Percentiles rank a stretch among this genome's conserved stretches.
Evolutionary conservation across 345 rosid genomes (phyloP).

Genomic region (Euphorbia tirucalli): DNA sequence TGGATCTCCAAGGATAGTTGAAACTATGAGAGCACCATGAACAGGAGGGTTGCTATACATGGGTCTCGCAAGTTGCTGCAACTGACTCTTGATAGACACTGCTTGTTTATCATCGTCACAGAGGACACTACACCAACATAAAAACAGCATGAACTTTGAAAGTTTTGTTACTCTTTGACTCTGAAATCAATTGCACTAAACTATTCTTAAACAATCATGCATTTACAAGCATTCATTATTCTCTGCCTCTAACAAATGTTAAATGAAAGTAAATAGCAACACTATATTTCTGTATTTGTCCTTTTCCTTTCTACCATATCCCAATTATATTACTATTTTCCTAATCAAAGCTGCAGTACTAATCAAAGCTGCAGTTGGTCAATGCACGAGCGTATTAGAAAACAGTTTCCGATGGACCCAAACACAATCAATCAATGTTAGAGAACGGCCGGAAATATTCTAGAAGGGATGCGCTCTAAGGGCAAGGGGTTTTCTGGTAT

Average conservation of each 20-base stretch:
- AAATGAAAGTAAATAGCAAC: background rate
- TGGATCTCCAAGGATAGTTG: conserved; percentile 73
- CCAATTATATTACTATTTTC: background rate
- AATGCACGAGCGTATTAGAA: background rate
- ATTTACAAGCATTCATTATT: background rate
- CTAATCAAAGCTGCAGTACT: no score
- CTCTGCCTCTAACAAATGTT: background rate
- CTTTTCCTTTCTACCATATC: background rate
- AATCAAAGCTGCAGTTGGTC: background rate
- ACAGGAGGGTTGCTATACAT: conserved; percentile 98
- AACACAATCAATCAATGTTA: no score
- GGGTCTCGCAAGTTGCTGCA: conserved; percentile 97
- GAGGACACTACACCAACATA: conserved; percentile 55
- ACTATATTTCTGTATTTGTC: background rate
- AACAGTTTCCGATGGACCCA: no score
- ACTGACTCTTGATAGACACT: conserved; percentile 77
- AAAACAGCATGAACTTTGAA: background rate
- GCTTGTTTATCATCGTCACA: conserved; percentile 88
- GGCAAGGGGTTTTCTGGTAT: no score
- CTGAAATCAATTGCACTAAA: background rate
- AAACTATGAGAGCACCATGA: conserved; percentile 82
- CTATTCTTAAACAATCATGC: background rate
- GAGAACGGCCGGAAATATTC: no score
- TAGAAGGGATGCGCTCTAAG: no score
- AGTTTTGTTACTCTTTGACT: background rate